Conservation (phyloP, 208 protist genomes). For the Porcisia hertigi region DNA sequence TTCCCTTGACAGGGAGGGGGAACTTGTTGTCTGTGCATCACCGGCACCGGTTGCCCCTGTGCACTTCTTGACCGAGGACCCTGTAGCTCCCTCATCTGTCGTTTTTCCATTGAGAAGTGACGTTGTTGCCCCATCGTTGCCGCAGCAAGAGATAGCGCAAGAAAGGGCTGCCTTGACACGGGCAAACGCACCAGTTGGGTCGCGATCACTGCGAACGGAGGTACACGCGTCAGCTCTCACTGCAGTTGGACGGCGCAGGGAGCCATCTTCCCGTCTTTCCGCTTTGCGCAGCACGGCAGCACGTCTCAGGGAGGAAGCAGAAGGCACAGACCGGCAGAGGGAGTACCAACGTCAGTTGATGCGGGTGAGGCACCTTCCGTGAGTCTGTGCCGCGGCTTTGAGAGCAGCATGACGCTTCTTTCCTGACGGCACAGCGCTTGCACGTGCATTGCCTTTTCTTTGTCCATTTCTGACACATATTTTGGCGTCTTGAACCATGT, state of each 20-base stretch:
- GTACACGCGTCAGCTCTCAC: not conserved
- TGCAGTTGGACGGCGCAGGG: not conserved
- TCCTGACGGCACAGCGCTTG: not conserved
- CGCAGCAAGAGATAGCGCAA: not conserved
- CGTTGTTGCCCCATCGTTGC: not conserved
- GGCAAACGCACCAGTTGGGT: not conserved
- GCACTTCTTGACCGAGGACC: slow-evolving; percentile 3
- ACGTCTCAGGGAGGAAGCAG: slow-evolving; percentile 55
- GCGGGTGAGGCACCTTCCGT: slow-evolving; percentile 5
- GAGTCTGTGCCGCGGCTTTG: not conserved
- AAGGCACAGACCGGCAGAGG: slow-evolving; percentile 36
- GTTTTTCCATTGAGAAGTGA: not conserved
- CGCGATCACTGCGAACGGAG: slow-evolving; percentile 10
- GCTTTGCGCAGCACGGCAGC: slow-evolving; percentile 34
- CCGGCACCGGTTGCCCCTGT: not conserved
- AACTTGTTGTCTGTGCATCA: slow-evolving; percentile 36
- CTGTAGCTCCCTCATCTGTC: not conserved
- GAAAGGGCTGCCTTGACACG: not conserved
- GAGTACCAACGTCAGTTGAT: slow-evolving; percentile 16
- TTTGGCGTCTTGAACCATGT: not conserved
- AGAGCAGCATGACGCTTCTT: not conserved
- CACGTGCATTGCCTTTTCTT: not conserved
- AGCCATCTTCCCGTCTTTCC: slow-evolving; percentile 30
- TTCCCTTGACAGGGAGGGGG: slow-evolving; percentile 56
- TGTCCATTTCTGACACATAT: not conserved